Evolutionary conservation across 805 yeast genomes (phyloP), one percentile per base, ranked within the genome.

Genomic region (Peterozyma xylosa): DNA sequence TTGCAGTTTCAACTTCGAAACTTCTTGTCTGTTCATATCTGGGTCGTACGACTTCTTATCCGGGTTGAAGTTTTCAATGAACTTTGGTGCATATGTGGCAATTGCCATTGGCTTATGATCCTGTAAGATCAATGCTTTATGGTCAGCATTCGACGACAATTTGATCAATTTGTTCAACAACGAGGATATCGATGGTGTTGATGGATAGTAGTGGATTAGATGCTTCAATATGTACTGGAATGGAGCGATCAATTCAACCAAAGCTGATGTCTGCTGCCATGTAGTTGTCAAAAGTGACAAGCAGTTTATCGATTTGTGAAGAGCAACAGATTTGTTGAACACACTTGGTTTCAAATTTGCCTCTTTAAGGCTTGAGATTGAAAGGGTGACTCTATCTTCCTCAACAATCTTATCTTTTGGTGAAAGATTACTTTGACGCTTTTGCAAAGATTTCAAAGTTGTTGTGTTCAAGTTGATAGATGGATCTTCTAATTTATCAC

Each of bases 41-140:
- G 84, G 76, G 61, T 91, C 96, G 62, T 88, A 85, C 9, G 95
- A 86, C 67, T 86, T 90, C 77, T 81, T 86, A 59, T 88, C 96
- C 45, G 96, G 96, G 67, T 90, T 91, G 76, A 82, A 93, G 70
- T 89, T 88, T 57, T 88, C 98, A 66, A 91, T 97, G 60, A 84
- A 93, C 64, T 86, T 82, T 51, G 99, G 99, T 33, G 89, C 84
- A 55, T 75, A 76, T 2, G 96, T 76, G 35, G 89, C 82, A 56
- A 93, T 85, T 3, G 96, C 85, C 45, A 93, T 59, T 18, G 95
- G 88, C 56, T 76, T 78, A 67, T 90, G 97, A 7, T 76, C 67
- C 66, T 93, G 99, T 49, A 93, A 71, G 13, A 78, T 68, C 54
- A 93, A 73, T 45, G 97, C 96, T 46, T 60, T 67, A 48, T 86